Evolutionary conservation across 306 rosid species (phyloP), one percentile per base, ranked within the genome.

Genomic region (Rosa persica): DNA sequence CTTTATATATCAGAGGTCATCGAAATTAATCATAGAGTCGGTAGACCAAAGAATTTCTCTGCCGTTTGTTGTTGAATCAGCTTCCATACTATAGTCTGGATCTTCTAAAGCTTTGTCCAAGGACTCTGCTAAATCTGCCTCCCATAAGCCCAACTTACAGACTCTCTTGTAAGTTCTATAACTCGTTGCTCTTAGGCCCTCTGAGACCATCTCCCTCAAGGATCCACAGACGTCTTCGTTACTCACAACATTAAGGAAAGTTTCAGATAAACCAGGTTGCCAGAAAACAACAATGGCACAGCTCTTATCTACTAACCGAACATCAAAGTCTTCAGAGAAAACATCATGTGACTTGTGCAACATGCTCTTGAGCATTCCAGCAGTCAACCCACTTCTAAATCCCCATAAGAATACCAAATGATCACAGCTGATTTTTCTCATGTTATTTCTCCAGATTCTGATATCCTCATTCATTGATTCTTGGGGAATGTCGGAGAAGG

Each of bases 341-440:
- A 89, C 80, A 8, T 71, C 74, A 20, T 90, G 92, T 19, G 97
- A 85, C 20, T 80, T 74, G 1, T 76, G 81, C 67, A 92, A 90
- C 70, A 82, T 65, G 66, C 78, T 75, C 89, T 86, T 94, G 70
- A 90, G 79, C 79, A 42, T 85, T 76, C 88, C 84, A 3, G 97
- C 92, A 11, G 93, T 94, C 78, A 78, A 74, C 19, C 91, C 89
- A 48, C 40, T 57, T 60, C 85, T 81, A 69, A 90, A 92, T 81
- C 97, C 97, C 98, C 98, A 92, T 77, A 92, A 52, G 89, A 92
- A 90, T 57, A 89, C 89, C 85, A 88, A 75, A 55, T 92, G 81
- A 67, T 82, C 83, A 64, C 86, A 80, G 72, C 78, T 86, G 68
- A 90, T 86, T 78, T 81, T 89, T 84, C 81, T 87, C 78, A 86